phyloP scores from a whole-genome alignment of 495 filamentous ascomycete species.

The Aspergillus ellipticus region DNA sequence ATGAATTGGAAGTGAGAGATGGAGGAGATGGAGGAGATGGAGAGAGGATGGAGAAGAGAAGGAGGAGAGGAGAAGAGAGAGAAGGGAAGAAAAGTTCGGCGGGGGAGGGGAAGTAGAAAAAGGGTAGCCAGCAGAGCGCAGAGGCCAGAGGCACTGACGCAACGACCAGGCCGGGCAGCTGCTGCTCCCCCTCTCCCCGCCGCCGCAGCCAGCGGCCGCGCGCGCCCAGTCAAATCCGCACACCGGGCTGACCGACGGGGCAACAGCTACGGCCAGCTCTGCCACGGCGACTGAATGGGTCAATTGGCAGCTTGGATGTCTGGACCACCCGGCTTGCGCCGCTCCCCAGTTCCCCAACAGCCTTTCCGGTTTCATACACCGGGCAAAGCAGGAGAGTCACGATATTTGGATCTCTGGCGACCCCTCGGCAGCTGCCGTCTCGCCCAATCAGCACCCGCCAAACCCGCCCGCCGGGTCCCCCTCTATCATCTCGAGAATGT shows the following conservation, averaged over 20 bases:
- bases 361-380: constrained; percentile 52
- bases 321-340: constrained; percentile 34
- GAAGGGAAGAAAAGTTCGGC: constrained; percentile 17
- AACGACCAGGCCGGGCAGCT: constrained; percentile 32
- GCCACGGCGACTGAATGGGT: constrained; percentile 13
- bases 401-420: constrained; percentile 30
- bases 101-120: constrained; percentile 30
- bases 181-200: background rate
- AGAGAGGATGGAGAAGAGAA: constrained; percentile 26
- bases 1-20: constrained; percentile 9
- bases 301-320: constrained; percentile 16
- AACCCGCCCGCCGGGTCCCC: constrained; percentile 19
- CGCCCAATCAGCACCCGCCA: constrained; percentile 30
- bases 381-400: constrained; percentile 49
- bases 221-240: constrained; percentile 13
- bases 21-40: constrained; percentile 16
- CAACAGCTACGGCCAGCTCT: constrained; percentile 16
- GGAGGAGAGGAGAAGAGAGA: constrained; percentile 25
- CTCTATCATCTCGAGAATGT: constrained; percentile 34
- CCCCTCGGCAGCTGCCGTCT: constrained; percentile 34
- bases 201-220: background rate
- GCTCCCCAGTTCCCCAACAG: constrained; percentile 28
- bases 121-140: constrained; percentile 19
- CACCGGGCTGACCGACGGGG: constrained; percentile 35
- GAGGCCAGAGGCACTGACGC: constrained; percentile 37